Base-by-base conservation (phyloP, 225 moss, liverwort and hornwort genomes). In the Antitrichia curtipendula region DNA sequence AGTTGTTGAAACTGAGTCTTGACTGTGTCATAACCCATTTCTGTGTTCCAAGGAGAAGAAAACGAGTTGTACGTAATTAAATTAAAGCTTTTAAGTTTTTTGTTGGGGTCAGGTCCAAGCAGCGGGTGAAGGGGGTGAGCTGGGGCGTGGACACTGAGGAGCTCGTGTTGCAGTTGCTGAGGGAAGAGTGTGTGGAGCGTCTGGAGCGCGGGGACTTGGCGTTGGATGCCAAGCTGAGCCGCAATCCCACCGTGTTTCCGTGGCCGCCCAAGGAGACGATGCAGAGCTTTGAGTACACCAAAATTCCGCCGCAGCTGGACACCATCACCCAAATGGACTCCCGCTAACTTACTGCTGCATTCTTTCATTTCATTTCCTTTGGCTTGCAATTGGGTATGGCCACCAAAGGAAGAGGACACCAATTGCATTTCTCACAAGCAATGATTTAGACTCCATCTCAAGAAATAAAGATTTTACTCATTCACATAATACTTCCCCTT, bases 141-240 rank as follows among this genome's bases (percentile, higher is more conserved):
- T 93, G 93, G 87, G 89, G 90, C 21, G 43, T 88, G 12, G 81
- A 59, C 58, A 60, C 54, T 23, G 88, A 91, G 80, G 91, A 93
- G 84, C 78, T 90, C 5, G 47, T 88, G 53, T 25, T 91, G 84
- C 88, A 93, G 45, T 74, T 91, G 84, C n/a, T 93, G 79, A 59
- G 90, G 8, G 91, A 90, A 73, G 91, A 84, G 40, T 91, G 88
- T 43, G 1, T 78, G 57, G 84, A 78, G 66, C 68, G 65, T 8
- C 29, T 14, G 20, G 72, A 50, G 52, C 29, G 52, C 23, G 90
- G 90, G 5, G 47, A 88, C 34, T 77, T 87, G 65, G 65, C 29
- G 54, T 43, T 91, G 52, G 86, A 92, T 70, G 81, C 75, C 4
- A 84, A 84, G 38, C 28, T 84, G 53, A 88, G 72, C 61, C 72